Evolutionary conservation across 1,139 yeast species (phyloP).

Genomic region (Debaryomyces sp.): DNA sequence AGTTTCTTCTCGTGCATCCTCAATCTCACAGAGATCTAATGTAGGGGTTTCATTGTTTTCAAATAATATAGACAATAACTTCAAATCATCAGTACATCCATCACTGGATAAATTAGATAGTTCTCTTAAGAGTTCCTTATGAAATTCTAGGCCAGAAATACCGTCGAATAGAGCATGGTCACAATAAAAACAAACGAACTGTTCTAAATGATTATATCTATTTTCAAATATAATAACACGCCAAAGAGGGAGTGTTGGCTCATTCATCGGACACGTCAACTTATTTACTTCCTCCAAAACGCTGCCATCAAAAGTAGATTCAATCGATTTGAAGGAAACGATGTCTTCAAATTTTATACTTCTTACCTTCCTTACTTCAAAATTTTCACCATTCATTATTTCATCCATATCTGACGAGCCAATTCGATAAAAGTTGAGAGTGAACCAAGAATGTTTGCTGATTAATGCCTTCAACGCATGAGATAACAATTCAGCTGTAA

Average conservation of each 20-base stretch:
- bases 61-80: background rate
- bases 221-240: conserved; percentile 22
- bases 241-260: conserved; percentile 30
- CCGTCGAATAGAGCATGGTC: background rate
- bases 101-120: background rate
- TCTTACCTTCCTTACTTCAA: conserved; percentile 20
- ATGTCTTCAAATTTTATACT: conserved; percentile 27
- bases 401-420: conserved; percentile 13
- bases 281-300: conserved; percentile 23
- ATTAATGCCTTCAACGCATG: conserved; percentile 26
- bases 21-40: background rate
- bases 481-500: conserved; percentile 23
- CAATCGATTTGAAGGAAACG: conserved; percentile 15
- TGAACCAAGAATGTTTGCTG: background rate
- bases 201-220: background rate
- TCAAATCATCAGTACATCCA: background rate
- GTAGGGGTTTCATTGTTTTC: background rate
- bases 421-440: background rate
- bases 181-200: background rate
- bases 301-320: background rate
- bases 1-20: background rate
- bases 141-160: background rate
- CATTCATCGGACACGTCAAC: conserved; percentile 17
- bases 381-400: conserved; percentile 18
- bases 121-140: background rate